A percentile compares a stretch with the other conserved stretches of the same genome.
phyloP scores from a whole-genome alignment of 1,284 basidiomycete species.

The Austroboletus novae-zelandiae region DNA sequence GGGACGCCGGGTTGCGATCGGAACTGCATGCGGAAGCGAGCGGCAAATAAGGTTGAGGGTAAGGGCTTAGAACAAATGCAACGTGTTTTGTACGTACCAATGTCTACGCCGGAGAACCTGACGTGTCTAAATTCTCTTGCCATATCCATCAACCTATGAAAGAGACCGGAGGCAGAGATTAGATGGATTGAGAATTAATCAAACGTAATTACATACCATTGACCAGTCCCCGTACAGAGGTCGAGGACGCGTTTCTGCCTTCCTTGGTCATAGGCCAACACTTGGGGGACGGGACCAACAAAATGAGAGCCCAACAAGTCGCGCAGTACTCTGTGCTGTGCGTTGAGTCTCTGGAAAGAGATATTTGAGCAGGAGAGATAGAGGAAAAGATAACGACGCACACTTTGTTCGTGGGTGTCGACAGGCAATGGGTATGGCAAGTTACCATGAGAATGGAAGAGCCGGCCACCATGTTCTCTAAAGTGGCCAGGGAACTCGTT shows the following conservation, averaged over 20 bases:
- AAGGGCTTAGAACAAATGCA: slow-evolving; percentile 1
- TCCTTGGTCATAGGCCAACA: slow-evolving; percentile 39
- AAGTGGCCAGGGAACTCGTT: slow-evolving; percentile 61
- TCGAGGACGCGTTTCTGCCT: slow-evolving; percentile 56
- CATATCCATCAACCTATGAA: slow-evolving; percentile 68
- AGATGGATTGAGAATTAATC: slow-evolving; percentile 22
- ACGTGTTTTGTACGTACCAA: slow-evolving; percentile 46
- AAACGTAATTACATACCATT: slow-evolving; percentile 48
- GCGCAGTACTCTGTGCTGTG: slow-evolving; percentile 47
- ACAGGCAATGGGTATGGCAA: slow-evolving; percentile 65
- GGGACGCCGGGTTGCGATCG: slow-evolving; percentile 62
- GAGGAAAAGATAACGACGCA: slow-evolving; percentile 30
- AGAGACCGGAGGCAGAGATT: slow-evolving; percentile 9
- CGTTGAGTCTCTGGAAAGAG: slow-evolving; percentile 47
- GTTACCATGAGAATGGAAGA: slow-evolving; percentile 63
- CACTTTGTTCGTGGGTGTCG: slow-evolving; percentile 61
- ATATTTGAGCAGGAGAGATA: neutral
- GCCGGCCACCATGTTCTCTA: slow-evolving; percentile 48
- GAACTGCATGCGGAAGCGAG: slow-evolving; percentile 43
- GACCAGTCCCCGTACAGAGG: slow-evolving; percentile 67
- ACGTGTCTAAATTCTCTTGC: slow-evolving; percentile 59
- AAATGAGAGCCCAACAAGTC: slow-evolving; percentile 50
- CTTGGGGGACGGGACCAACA: slow-evolving; percentile 54
- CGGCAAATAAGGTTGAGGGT: slow-evolving; percentile 7
- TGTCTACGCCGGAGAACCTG: slow-evolving; percentile 66